Evolutionary conservation across 2,329 filamentous ascomycete species (phyloP), one percentile per base, ranked within the genome.

Genomic region (Neonectria neomacrospora): DNA sequence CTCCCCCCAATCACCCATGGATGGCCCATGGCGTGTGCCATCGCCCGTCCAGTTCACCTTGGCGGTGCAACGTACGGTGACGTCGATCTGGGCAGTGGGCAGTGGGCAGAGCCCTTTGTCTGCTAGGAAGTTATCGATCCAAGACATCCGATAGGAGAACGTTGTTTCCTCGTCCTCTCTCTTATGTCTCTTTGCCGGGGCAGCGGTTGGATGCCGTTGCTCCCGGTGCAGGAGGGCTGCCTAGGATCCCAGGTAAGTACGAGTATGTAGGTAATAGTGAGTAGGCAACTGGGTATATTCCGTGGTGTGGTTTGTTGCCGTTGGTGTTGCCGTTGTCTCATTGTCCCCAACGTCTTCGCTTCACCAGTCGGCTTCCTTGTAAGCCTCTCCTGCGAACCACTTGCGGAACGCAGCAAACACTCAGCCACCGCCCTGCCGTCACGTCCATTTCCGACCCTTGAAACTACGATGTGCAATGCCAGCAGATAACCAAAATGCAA

Each of bases 61-160:
- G 64, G 69, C 66, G 41, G 64, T 67, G 68, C 68, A 58, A 63
- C 59, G 63, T 67, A 61, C 55, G 56, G 68, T 73, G 71, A 73
- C 71, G 71, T 73, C 71, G 71, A 51, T 65, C 66, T 71, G 66
- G 65, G 63, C 52, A 68, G 58, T 57, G 54, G 54, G 54, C 39
- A 12, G 41, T 22, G 41, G 41, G 20, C 37, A 39, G 16, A 39
- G 16, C n/a, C n/a, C n/a, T 39, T 39, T 39, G 63, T 37, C 47
- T 34, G 32, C 32, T 63, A 51, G 60, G 54, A 52, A 65, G 50
- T 66, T 63, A 64, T 70, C 60, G 47, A 51, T 68, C 61, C 60
- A 67, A 34, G 54, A 55, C 61, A 61, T 69, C 62, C 58, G 63
- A 72, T 64, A 70, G 60, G 67, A 56, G 37, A n/a, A 22, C 37